Evolutionary conservation across 495 filamentous ascomycete species (phyloP), one percentile per base, ranked within the genome.

Genomic region (Barbatosphaeria neglecta): DNA sequence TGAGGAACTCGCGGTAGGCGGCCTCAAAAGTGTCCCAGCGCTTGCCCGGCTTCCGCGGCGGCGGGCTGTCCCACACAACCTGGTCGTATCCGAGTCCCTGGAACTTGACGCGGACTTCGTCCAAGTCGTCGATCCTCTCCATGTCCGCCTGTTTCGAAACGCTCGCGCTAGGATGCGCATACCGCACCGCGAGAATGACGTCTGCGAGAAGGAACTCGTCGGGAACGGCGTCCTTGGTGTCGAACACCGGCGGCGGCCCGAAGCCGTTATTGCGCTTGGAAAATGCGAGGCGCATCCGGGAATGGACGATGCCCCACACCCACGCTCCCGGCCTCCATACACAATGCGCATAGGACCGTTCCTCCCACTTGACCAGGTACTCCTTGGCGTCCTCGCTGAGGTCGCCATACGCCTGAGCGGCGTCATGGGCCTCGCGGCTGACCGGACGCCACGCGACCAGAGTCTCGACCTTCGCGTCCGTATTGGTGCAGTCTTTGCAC

Each of bases 21-120:
- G 65, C 65, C 43, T 77, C 69, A 56, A 92, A 99, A 35, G 90
- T 86, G n/a, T 70, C 69, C 82, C 86, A 97, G 22, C 82, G 68
- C 13, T 81, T 79, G 10, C 65, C 64, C 35, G 86, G 77, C 19
- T 76, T 76, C 18, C 70, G 70, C n/a, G 69, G 60, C 2, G 93
- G 93, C 0, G 88, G 86, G 2, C 75, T 69, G 48, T 95, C 90
- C 90, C 90, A 96, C 1, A 92, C 86, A 0, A 79, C 70, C 41
- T 97, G 87, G 49, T 96, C 90, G 59, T 96, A 97, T 6, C 81
- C 73, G n/a, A 97, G 72, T n/a, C 93, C 93, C 61, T 90, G 86
- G 60, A 86, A 97, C 51, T 99, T 99, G 56, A 95, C 81, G 22
- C 80, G 76, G 9, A 86, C 87, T 52, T 76, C 67, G 16, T 71